phyloP scores from a whole-genome alignment of 257 asterid genomes.

The Penstemon eatonii region DNA sequence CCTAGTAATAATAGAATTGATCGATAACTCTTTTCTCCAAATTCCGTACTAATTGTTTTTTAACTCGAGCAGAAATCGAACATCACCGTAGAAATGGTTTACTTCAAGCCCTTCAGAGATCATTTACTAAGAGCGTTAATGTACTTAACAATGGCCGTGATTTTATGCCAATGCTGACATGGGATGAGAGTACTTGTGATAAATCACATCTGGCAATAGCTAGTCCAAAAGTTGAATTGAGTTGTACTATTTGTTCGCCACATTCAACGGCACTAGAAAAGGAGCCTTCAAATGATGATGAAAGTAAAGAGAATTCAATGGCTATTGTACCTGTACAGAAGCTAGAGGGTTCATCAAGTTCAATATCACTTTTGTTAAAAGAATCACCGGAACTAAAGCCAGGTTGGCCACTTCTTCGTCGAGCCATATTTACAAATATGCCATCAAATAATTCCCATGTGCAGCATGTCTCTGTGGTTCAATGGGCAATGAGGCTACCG shows the following conservation, averaged over 20 bases:
- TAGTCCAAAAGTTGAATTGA: constrained; percentile 31
- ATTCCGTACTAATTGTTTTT: constrained; percentile 1
- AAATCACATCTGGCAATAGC: constrained; percentile 39
- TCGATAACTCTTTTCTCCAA: background rate
- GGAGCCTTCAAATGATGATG: constrained; percentile 39
- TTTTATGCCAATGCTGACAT: constrained; percentile 38
- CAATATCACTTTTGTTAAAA: constrained; percentile 48
- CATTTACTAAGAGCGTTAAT: constrained; percentile 61
- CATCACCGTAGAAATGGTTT: constrained; percentile 53
- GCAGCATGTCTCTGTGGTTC: constrained; percentile 71
- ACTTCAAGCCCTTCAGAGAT: constrained; percentile 66
- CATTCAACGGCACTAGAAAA: constrained; percentile 25
- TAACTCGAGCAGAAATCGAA: constrained; percentile 54
- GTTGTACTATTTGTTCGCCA: constrained; percentile 69
- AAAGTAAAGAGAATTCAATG: constrained; percentile 47
- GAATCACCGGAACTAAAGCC: constrained; percentile 71
- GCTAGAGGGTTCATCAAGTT: constrained; percentile 55
- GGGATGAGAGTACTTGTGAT: constrained; percentile 39
- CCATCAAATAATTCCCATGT: constrained; percentile 32
- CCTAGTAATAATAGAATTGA: too few relatives aligned
- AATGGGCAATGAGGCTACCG: constrained; percentile 84
- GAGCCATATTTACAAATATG: constrained; percentile 42
- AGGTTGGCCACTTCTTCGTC: constrained; percentile 97
- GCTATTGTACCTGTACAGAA: constrained; percentile 68
- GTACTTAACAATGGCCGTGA: constrained; percentile 40